Evolutionary conservation across 2,329 filamentous ascomycete genomes (phyloP).

Genomic region (Fusarium scirpi): DNA sequence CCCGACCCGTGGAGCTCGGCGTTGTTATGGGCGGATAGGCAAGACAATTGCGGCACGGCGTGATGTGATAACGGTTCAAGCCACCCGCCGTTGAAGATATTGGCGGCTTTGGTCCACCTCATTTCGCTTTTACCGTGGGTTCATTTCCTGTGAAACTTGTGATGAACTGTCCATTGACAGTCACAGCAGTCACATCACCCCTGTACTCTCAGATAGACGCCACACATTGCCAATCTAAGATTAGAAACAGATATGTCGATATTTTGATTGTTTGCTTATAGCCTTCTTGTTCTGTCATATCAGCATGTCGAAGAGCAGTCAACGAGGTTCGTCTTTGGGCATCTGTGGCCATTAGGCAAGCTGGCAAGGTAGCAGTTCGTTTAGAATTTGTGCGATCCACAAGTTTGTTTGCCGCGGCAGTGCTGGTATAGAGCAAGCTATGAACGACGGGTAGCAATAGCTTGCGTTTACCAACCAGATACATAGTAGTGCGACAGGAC

Average conservation of each 20-base stretch:
- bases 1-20: constrained; percentile 36
- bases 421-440: constrained; percentile 28
- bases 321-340: neutral
- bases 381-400: neutral
- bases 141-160: constrained; percentile 45
- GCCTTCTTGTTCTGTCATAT: neutral
- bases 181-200: constrained; percentile 41
- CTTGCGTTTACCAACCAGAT: constrained; percentile 21
- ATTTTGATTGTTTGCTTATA: constrained; percentile 27
- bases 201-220: constrained; percentile 16
- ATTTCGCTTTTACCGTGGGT: constrained; percentile 44
- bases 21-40: constrained; percentile 28
- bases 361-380: neutral
- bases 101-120: constrained; percentile 35
- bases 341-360: neutral
- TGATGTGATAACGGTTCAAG: constrained; percentile 43
- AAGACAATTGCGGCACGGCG: constrained; percentile 24
- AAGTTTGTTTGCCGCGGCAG: constrained; percentile 36
- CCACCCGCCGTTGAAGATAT: constrained; percentile 27
- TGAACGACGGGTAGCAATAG: constrained; percentile 4
- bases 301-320: neutral
- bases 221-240: constrained; percentile 25
- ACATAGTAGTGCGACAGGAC: constrained; percentile 26
- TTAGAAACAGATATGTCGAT: constrained; percentile 10
- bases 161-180: constrained; percentile 26